Percentiles rank a stretch among this genome's conserved stretches.
Evolutionary conservation across 495 filamentous ascomycete genomes (phyloP).

Genomic region (Trichoderma parareesei): DNA sequence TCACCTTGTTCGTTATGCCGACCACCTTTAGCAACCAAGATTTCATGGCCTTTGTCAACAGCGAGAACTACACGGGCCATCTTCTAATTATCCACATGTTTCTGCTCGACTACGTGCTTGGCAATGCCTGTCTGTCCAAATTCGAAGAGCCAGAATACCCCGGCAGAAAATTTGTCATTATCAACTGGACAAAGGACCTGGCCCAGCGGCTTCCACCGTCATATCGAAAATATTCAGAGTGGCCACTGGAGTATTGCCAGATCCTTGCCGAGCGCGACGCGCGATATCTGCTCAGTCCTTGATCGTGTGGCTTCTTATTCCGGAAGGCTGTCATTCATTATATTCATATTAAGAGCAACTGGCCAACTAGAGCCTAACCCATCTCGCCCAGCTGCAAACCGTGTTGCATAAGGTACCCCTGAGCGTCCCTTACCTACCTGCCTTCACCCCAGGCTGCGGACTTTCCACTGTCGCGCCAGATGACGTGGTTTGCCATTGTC

Average conservation of each 20-base stretch:
- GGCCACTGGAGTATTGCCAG: neutral
- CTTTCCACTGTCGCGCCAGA: too few species aligned
- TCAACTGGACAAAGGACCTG: conserved; percentile 13
- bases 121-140: conserved; percentile 3
- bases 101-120: conserved; percentile 13
- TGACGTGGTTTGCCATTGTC: too few species aligned
- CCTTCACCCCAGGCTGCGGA: too few species aligned
- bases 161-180: conserved; percentile 7
- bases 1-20: conserved; percentile 13
- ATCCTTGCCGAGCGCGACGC: neutral
- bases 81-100: conserved; percentile 39
- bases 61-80: conserved; percentile 30
- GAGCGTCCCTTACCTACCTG: too few species aligned
- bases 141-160: conserved; percentile 10
- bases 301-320: too few species aligned
- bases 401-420: too few species aligned
- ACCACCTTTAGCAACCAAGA: conserved; percentile 24
- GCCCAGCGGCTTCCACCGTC: conserved; percentile 11
- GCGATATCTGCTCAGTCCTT: neutral
- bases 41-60: conserved; percentile 33
- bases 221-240: neutral
- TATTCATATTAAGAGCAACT: too few species aligned
- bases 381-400: too few species aligned
- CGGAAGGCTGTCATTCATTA: too few species aligned
- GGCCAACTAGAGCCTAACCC: too few species aligned